Conservation (phyloP, 306 rosid genomes). For the Urtica urens region DNA sequence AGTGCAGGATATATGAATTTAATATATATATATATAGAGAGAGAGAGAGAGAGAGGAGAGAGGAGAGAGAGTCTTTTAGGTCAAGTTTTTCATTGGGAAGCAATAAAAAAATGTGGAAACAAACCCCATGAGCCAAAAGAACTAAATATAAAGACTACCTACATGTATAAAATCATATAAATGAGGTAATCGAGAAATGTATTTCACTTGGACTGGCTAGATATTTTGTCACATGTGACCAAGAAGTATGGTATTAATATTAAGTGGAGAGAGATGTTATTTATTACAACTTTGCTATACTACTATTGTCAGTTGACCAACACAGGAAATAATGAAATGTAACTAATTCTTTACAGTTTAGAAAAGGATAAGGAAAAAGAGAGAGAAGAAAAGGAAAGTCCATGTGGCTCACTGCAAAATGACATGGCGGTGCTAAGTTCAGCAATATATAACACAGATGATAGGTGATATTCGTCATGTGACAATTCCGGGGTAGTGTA, state of each 20-base stretch:
- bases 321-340: neutral
- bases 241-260: slow-evolving; percentile 6
- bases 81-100: slow-evolving; percentile 46
- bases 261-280: slow-evolving; percentile 5
- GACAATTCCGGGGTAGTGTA: slow-evolving; percentile 6
- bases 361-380: slow-evolving; percentile 1
- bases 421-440: neutral
- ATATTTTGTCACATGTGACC: slow-evolving; percentile 52
- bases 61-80: slow-evolving; percentile 23
- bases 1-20: no score
- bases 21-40: no score
- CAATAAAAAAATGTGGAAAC: slow-evolving; percentile 42
- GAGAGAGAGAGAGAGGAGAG: slow-evolving; percentile 6
- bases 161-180: neutral
- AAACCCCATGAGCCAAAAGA: slow-evolving; percentile 29
- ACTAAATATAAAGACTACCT: slow-evolving; percentile 1
- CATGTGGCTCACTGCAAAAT: slow-evolving; percentile 13
- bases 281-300: neutral
- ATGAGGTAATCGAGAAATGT: slow-evolving; percentile 7
- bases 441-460: neutral
- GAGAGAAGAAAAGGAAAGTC: slow-evolving; percentile 7
- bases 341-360: no score
- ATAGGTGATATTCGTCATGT: slow-evolving; percentile 15
- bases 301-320: no score
- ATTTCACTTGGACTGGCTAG: slow-evolving; percentile 17